These are phyloP conservation scores for Coprinopsis cinerea DNA, from an alignment of 768 basidiomycete genomes.

Conservation along the genomic window DNA sequence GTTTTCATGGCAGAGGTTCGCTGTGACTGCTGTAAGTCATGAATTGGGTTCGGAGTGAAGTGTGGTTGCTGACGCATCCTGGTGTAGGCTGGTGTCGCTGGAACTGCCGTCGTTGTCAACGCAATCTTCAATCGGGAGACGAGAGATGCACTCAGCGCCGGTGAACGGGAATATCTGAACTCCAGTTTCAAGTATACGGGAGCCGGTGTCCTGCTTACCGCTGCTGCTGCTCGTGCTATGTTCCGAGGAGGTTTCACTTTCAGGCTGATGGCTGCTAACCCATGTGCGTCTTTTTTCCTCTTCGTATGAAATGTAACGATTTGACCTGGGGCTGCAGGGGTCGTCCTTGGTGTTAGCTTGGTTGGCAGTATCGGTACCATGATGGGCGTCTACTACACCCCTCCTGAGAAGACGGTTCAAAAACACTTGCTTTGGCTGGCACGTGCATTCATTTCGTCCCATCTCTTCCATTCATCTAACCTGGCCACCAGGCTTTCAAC, in stretches of 20 bases:
- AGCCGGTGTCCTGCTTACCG: constrained; percentile 70
- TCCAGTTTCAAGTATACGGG: constrained; percentile 82
- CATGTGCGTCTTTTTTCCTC: constrained; percentile 44
- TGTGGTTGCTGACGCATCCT: constrained; percentile 22
- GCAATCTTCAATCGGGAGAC: constrained; percentile 75
- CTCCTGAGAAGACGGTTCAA: constrained; percentile 68
- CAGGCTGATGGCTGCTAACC: constrained; percentile 78
- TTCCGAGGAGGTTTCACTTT: constrained; percentile 64
- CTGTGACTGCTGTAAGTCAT: constrained; percentile 23
- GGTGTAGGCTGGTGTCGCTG: constrained; percentile 63
- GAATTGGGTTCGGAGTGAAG: constrained; percentile 43
- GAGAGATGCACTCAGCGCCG: constrained; percentile 52
- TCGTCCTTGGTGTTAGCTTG: constrained; percentile 77
- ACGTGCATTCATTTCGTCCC: constrained; percentile 16
- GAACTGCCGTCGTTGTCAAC: constrained; percentile 58
- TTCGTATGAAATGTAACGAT: background rate
- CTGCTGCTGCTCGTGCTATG: constrained; percentile 71
- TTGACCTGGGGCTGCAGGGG: constrained; percentile 40
- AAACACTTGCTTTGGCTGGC: constrained; percentile 83
- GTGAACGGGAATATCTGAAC: constrained; percentile 67
- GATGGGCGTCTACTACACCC: constrained; percentile 75
- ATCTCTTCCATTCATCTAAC: background rate
- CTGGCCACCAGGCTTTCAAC: constrained; percentile 61
- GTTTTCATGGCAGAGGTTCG: constrained; percentile 30
- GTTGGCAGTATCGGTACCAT: constrained; percentile 78